Base-by-base conservation (phyloP, 805 yeast species). In the Metschnikowia henanensis region DNA sequence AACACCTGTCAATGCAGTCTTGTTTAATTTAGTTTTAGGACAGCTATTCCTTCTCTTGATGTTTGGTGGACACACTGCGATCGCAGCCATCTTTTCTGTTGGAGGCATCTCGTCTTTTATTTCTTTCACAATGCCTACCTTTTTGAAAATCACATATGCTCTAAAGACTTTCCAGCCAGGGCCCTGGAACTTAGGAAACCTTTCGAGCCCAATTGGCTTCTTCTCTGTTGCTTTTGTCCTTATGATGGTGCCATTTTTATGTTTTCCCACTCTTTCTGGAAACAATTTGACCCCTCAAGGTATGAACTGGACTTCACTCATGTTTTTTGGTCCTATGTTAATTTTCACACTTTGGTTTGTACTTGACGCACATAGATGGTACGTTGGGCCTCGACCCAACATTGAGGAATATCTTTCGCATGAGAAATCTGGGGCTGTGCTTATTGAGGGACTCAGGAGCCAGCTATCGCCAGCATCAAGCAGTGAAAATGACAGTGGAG, bases 81-180 rank as follows among this genome's bases (percentile, higher is more conserved):
- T 83, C 51, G 81, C 76, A 23, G 89, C 89, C 33, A 81, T 82
- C 47, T 83, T 83, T 65, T 80, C 87, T 2, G 85, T 83, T 37
- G 86, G 87, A 25, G 87, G 87, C 35, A 81, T 83, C 55, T 77
- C 84, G 12, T 79, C 84, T 0, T 81, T 81, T 55, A 73, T 83
- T 45, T 82, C 88, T 3, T 83, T 83, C 63, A 72, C 79, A n/a
- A 66, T 79, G 52, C 89, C 89, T 10, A 78, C 82, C 16, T 55
- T 79, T 7, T 70, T 83, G 45, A 77, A 80, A 57, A 75, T 80
- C 53, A 75, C 83, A 4, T 77, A 75, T 54, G 75, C 81, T 3
- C 63, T 76, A 44, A 65, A 73, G 30, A 62, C 68, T 1, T 83
- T 83, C 66, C 65, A 65, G 49, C 79, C 78, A 1, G 89, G 89